Conservation (phyloP, 805 yeast species). For the Myxozyma neotropica region DNA sequence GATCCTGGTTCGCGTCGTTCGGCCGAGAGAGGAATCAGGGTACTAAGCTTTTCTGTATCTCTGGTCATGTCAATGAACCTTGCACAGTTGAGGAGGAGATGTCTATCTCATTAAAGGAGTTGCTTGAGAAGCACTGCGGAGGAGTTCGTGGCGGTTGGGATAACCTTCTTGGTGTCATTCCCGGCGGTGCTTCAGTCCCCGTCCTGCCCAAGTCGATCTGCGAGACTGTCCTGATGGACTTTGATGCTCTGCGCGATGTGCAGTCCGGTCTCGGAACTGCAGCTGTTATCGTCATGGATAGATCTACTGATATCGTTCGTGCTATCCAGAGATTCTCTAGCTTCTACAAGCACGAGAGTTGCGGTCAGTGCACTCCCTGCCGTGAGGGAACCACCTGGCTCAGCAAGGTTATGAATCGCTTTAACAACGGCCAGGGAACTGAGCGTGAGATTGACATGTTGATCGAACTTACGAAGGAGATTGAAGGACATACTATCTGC, state of each 20-base stretch:
- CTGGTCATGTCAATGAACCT: constrained; percentile 90
- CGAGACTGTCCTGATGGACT: constrained; percentile 78
- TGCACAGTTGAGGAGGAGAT: constrained; percentile 93
- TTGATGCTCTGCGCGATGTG: constrained; percentile 78
- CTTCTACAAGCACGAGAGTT: constrained; percentile 88
- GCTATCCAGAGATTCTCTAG: constrained; percentile 84
- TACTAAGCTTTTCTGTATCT: constrained; percentile 80
- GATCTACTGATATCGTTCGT: constrained; percentile 78
- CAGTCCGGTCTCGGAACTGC: constrained; percentile 92
- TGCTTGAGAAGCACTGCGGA: constrained; percentile 86
- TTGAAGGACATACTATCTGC: constrained; percentile 90
- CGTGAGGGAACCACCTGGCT: constrained; percentile 92
- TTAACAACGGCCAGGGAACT: constrained; percentile 75
- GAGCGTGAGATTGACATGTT: constrained; percentile 83
- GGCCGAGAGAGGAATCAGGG: constrained; percentile 87
- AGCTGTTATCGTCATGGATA: constrained; percentile 89
- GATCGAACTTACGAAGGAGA: constrained; percentile 78
- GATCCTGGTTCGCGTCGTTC: constrained; percentile 79
- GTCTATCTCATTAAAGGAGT: constrained; percentile 83
- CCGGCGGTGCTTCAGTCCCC: constrained; percentile 91
- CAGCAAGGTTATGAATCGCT: constrained; percentile 79
- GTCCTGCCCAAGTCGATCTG: constrained; percentile 69
- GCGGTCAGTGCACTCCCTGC: constrained; percentile 95
- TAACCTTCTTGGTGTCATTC: constrained; percentile 81
- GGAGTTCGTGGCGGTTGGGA: constrained; percentile 94